Base-by-base conservation (phyloP, 306 rosid genomes). In the Prunus kanzakura region DNA sequence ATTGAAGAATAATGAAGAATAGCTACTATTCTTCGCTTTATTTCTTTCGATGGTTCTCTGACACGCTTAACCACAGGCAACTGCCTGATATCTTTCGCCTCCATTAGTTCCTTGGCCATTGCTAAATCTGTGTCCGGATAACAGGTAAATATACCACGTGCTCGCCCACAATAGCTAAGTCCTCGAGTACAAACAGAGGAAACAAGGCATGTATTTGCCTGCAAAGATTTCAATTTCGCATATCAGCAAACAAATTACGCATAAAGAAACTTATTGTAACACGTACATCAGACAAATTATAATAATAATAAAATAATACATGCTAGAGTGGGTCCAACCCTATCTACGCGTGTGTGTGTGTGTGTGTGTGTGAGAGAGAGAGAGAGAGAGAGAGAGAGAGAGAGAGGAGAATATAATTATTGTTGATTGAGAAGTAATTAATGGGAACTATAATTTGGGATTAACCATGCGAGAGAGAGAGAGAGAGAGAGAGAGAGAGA, bases 21-120 rank as follows among this genome's bases (percentile, higher is more conserved):
- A 66, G 97, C 99, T 68, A 87, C 87, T 32, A 88, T 80, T 89
- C 87, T 90, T 74, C 82, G 87, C 80, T 89, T 95, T 77, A 82
- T 82, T 78, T 86, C 91, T 72, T 82, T 86, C 13, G 35, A 38
- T n/a, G 46, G 77, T 72, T 72, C 86, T 66, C 82, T 83, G 57
- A 87, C 72, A 16, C 83, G 99, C 84, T 87, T 88, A 77, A 95
- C 97, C 78, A 95, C 98, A 0, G 99, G 99, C 69, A 95, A 86
- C 84, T 95, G 99, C 80, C 88, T 92, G 75, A 90, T 73, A 70
- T 89, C 99, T 84, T 83, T 92, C 69, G 99, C 99, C 82, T 95
- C 99, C 97, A 95, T 95, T 75, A 95, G 89, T 69, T 95, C 98
- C 86, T 85, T 91, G 69, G 99, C 96, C 82, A 83, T 80, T 71